phyloP scores from a whole-genome alignment of 2,329 filamentous ascomycete genomes.

The Onygenales sp. region DNA sequence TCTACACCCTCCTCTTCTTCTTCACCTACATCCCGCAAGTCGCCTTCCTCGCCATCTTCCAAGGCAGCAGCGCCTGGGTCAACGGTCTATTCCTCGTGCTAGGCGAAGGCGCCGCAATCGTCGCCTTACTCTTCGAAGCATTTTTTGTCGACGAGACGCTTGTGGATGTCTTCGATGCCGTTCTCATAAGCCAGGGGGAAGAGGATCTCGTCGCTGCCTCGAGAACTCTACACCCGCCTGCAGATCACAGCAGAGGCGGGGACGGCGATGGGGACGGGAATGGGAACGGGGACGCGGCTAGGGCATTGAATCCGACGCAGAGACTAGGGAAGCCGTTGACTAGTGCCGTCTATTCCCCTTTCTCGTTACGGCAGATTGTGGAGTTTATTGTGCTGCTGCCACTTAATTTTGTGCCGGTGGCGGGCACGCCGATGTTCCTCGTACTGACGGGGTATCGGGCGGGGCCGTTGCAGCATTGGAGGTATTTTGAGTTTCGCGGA shows the following conservation, averaged over 20 bases:
- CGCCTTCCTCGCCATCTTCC: conserved; percentile 80
- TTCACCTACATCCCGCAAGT: conserved; percentile 85
- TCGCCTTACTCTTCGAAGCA: conserved; percentile 62
- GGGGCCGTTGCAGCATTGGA: conserved; percentile 81
- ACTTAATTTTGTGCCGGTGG: conserved; percentile 76
- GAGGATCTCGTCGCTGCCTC: conserved; percentile 58
- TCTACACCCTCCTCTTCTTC: conserved; percentile 77
- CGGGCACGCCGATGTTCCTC: conserved; percentile 78
- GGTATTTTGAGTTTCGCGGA: conserved; percentile 75
- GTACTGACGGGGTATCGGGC: conserved; percentile 78
- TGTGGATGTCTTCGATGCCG: conserved; percentile 78
- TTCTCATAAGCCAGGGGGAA: conserved; percentile 61
- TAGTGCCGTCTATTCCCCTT: conserved; percentile 72
- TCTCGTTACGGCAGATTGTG: conserved; percentile 80
- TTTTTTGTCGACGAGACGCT: conserved; percentile 72
- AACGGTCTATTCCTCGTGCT: conserved; percentile 80
- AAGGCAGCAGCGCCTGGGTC: conserved; percentile 77
- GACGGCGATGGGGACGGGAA: conserved; percentile 1
- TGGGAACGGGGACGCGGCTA: not conserved
- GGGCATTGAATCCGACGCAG: conserved; percentile 54
- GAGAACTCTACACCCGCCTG: conserved; percentile 56
- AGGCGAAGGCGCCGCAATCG: conserved; percentile 52
- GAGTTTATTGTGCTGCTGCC: conserved; percentile 73
- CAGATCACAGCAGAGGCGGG: conserved; percentile 30
- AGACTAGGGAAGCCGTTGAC: conserved; percentile 74